phyloP scores from a whole-genome alignment of 768 basidiomycete genomes.

The Mycena galopus region DNA sequence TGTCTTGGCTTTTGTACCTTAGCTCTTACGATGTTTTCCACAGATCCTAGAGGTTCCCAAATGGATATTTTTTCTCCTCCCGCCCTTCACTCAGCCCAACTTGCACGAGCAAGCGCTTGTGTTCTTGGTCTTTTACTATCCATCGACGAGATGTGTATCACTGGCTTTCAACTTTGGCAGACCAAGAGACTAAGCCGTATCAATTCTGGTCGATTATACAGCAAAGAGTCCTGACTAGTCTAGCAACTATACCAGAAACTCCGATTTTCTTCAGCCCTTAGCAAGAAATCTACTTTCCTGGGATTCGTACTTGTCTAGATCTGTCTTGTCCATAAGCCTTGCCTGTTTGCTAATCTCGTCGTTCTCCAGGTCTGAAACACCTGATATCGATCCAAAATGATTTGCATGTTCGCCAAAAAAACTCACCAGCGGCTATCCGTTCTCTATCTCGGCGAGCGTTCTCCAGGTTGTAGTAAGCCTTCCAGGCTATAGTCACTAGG shows the following conservation, averaged over 20 bases:
- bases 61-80: too few species aligned
- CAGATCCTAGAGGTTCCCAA: too few species aligned
- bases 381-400: not conserved
- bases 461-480: constrained; percentile 14
- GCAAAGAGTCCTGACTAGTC: too few species aligned
- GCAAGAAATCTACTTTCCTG: not conserved
- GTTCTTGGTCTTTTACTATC: too few species aligned
- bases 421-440: constrained; percentile 5
- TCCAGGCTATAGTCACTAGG: constrained; percentile 17
- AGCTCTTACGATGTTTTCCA: too few species aligned
- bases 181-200: too few species aligned
- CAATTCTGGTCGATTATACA: too few species aligned
- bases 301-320: constrained; percentile 1
- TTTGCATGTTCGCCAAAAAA: not conserved
- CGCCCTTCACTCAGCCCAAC: too few species aligned
- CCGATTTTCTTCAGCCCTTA: constrained; percentile 9
- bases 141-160: too few species aligned
- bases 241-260: constrained; percentile 27
- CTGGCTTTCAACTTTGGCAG: too few species aligned
- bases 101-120: too few species aligned
- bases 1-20: too few species aligned
- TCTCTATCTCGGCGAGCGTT: constrained; percentile 25
- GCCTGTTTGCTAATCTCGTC: constrained; percentile 10
- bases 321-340: constrained; percentile 11
- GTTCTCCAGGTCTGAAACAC: constrained; percentile 12